Conservation (phyloP, 441 rosid species). For the Syzygium malaccense region DNA sequence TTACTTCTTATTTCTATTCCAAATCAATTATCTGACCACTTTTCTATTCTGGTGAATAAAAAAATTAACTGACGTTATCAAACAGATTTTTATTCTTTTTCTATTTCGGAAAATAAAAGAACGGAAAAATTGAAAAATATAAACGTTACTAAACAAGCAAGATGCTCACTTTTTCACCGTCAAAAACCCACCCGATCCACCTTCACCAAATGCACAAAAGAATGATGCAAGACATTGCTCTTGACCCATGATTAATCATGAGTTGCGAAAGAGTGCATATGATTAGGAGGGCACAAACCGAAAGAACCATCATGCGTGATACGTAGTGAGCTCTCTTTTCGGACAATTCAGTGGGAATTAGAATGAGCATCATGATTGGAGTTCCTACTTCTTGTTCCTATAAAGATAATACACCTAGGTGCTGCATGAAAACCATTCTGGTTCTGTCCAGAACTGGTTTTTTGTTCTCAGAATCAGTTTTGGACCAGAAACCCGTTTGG, state of each 20-base stretch:
- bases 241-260: neutral
- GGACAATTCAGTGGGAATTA: neutral
- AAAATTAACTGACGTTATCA: too few species aligned
- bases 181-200: neutral
- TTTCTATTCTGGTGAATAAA: too few species aligned
- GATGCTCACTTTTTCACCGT: neutral
- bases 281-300: neutral
- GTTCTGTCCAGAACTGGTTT: too few species aligned
- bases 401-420: neutral
- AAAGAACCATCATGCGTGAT: neutral
- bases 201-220: neutral
- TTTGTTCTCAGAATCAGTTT: too few species aligned
- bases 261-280: neutral
- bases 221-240: neutral
- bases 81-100: too few species aligned
- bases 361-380: neutral
- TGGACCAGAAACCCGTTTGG: too few species aligned
- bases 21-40: too few species aligned
- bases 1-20: too few species aligned
- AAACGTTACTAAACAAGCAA: too few species aligned
- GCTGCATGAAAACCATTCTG: too few species aligned
- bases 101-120: too few species aligned
- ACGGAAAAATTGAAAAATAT: too few species aligned
- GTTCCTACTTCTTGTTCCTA: neutral
- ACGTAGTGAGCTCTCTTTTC: neutral